Conservation (phyloP, 192 early-diverging fungal species). For the Entomortierella lignicola region DNA sequence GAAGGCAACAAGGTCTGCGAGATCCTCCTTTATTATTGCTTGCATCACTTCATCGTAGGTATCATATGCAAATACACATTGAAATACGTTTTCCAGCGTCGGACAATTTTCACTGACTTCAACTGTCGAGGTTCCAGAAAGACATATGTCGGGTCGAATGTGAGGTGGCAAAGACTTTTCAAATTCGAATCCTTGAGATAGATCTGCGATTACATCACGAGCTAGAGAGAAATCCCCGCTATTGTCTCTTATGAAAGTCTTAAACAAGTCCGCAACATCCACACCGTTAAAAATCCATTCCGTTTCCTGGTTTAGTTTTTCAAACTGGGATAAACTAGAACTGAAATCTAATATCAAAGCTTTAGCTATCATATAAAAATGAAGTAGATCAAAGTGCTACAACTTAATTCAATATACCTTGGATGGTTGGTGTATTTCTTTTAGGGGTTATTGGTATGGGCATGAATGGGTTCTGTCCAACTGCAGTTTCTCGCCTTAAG, state of each 20-base stretch:
- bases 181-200: background rate
- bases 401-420: background rate
- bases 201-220: background rate
- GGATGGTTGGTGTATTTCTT: background rate
- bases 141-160: background rate
- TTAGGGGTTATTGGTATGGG: background rate
- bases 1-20: background rate
- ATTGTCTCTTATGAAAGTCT: background rate
- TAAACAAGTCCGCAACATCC: background rate
- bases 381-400: no score
- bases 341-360: background rate
- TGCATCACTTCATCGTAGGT: background rate
- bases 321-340: background rate
- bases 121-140: background rate
- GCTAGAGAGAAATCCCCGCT: background rate
- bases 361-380: no score
- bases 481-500: background rate
- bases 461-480: background rate
- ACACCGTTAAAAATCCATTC: background rate
- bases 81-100: background rate
- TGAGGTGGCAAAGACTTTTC: background rate
- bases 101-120: background rate
- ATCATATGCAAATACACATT: background rate
- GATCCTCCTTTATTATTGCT: background rate
- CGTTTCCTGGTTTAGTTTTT: background rate